Evolutionary conservation across 331 rosid genomes (phyloP), one percentile per base, ranked within the genome.

Genomic region (Quercus phellos): DNA sequence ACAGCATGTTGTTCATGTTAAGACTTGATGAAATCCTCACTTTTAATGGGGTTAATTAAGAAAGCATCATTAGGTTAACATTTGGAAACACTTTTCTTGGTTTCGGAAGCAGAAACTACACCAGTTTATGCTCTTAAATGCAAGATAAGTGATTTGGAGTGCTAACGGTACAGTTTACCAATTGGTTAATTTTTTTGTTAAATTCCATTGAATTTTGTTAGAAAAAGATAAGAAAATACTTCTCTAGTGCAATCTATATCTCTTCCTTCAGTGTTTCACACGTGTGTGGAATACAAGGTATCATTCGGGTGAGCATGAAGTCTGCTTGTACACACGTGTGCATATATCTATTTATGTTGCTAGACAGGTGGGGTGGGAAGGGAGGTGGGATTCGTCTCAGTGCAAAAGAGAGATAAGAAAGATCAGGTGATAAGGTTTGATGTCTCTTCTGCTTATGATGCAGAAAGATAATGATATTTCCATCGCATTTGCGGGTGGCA

Each of bases 391-490:
- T 83, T 75, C 79, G 84, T 74, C 83, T 80, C 75, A 77, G 77
- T 79, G 81, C 66, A 82, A 74, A 80, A 82, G 77, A 80, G 75
- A 77, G 59, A 72, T 59, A 75, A 78, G 76, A 74, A 61, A 76
- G 50, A 84, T 74, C 82, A 80, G 79, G 53, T 85, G 86, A 88
- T 79, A 89, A 87, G 84, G 80, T 83, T 78, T 81, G 83, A 82
- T 84, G 78, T 83, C 53, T 66, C 42, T 68, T 82, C 88, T 83
- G 89, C 72, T 79, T 85, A 78, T 60, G 34, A 80, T 74, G 81
- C 88, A 84, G 96, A 67, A 80, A 81, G 91, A 86, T 81, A 89
- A 85, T 84, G 93, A 89, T 82, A 79, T 79, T 80, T 87, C 88
- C 81, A 84, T 89, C 76, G 79, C 77, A 86, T 66, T 55, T 82